A percentile compares a stretch with the other conserved stretches of the same genome.
These are phyloP conservation scores for Mimosa bimucronata DNA, from an alignment of 306 rosid species.

Conservation along the genomic window DNA sequence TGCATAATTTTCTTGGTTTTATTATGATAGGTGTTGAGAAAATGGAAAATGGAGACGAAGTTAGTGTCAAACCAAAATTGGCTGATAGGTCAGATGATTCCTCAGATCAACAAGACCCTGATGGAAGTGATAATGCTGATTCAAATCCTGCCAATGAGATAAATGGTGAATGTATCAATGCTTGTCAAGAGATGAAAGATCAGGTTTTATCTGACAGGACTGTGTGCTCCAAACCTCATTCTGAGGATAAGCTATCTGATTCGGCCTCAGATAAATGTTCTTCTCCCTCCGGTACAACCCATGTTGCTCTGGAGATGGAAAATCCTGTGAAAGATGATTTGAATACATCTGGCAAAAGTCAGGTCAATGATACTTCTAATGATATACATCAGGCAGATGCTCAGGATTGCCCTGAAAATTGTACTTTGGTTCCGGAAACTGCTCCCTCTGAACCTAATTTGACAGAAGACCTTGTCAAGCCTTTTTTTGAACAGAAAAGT, in stretches of 20 bases:
- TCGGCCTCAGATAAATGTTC: constrained; percentile 41
- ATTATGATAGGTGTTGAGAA: constrained; percentile 49
- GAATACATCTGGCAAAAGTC: constrained; percentile 40
- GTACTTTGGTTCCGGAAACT: constrained; percentile 40
- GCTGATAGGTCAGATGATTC: constrained; percentile 42
- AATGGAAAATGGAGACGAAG: constrained; percentile 44
- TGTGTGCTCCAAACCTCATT: constrained; percentile 42
- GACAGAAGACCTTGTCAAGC: constrained; percentile 42
- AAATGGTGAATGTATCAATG: constrained; percentile 50
- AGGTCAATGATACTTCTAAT: constrained; percentile 23
- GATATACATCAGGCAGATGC: constrained; percentile 35
- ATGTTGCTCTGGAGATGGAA: constrained; percentile 18
- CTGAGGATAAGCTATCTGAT: constrained; percentile 42
- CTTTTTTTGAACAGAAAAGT: constrained; percentile 41
- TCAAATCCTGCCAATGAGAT: constrained; percentile 45
- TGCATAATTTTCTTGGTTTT: not conserved
- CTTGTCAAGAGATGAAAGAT: constrained; percentile 47
- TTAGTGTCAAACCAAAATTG: constrained; percentile 37
- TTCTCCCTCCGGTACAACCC: constrained; percentile 43
- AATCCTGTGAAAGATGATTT: constrained; percentile 33
- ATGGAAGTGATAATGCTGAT: constrained; percentile 49
- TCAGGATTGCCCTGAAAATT: constrained; percentile 35
- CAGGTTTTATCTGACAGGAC: constrained; percentile 33
- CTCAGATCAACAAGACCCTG: constrained; percentile 50
- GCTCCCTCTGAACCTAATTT: constrained; percentile 36